Percentiles rank a stretch among this genome's conserved stretches.
phyloP scores from a whole-genome alignment of 768 basidiomycete genomes.

The Russula olivacea region DNA sequence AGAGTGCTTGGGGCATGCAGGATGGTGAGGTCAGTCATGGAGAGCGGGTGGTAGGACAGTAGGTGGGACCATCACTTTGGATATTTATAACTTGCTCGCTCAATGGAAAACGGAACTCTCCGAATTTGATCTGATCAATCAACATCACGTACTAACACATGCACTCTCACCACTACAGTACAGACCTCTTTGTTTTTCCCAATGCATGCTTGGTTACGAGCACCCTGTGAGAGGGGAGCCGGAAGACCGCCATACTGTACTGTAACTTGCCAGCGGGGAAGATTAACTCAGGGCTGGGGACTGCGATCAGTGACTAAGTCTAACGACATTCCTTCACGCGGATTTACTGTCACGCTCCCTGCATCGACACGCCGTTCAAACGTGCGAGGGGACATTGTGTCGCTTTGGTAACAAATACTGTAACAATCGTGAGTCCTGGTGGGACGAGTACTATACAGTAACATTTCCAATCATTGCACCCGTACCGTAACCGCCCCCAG shows the following conservation, averaged over 20 bases:
- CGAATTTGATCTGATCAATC: too few species aligned
- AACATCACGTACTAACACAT: too few species aligned
- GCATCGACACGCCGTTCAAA: conserved; percentile 1
- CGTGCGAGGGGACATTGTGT: not conserved
- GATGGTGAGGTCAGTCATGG: conserved; percentile 19
- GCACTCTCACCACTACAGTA: too few species aligned
- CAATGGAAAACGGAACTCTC: too few species aligned
- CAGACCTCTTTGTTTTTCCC: not conserved
- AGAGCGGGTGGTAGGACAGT: not conserved
- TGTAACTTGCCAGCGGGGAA: too few species aligned
- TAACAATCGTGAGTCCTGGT: not conserved
- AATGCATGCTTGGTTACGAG: conserved; percentile 10
- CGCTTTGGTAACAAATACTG: not conserved
- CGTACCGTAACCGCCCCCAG: not conserved
- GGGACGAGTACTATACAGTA: not conserved
- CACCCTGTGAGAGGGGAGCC: not conserved
- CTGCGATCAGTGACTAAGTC: not conserved
- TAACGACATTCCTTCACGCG: not conserved
- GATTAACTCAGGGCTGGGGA: too few species aligned
- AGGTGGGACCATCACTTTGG: not conserved
- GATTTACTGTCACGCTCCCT: conserved; percentile 5
- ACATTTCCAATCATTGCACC: not conserved
- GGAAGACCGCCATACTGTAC: too few species aligned
- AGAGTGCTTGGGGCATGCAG: conserved; percentile 14
- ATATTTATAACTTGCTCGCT: not conserved